Evolutionary conservation across 2,329 filamentous ascomycete species (phyloP).

Genomic region (Penicillium fuscoglaucum): DNA sequence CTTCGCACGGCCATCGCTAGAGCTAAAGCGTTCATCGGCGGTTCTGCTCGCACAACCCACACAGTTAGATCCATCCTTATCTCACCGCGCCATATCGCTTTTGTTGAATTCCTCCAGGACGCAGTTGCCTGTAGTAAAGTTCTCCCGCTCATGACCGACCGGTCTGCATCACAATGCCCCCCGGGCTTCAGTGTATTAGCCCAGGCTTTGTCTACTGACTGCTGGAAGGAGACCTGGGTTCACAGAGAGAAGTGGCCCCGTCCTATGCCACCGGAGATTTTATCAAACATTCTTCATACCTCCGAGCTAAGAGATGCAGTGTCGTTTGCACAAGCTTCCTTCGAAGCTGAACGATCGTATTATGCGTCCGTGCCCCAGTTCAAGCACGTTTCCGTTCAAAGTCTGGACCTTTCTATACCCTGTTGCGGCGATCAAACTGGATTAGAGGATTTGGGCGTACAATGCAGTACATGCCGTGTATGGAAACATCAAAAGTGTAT

Average conservation of each 20-base stretch:
- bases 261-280: background rate
- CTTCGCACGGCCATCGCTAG: background rate
- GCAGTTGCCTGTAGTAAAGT: background rate
- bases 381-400: background rate
- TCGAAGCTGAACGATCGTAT: background rate
- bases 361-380: background rate
- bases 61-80: background rate
- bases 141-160: background rate
- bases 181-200: background rate
- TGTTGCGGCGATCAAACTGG: background rate
- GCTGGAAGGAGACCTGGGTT: background rate
- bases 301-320: background rate
- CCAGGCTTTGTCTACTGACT: background rate
- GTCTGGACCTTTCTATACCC: background rate
- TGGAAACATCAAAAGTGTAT: background rate
- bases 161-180: background rate
- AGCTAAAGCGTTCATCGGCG: background rate
- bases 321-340: background rate
- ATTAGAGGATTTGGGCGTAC: background rate
- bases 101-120: background rate
- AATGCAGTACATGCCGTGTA: background rate
- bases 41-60: background rate
- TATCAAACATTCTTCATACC: background rate
- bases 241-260: background rate
- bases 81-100: background rate